These are phyloP conservation scores for Ampelomyces quisqualis DNA, from an alignment of 2,329 filamentous ascomycete genomes.

Conservation along the genomic window DNA sequence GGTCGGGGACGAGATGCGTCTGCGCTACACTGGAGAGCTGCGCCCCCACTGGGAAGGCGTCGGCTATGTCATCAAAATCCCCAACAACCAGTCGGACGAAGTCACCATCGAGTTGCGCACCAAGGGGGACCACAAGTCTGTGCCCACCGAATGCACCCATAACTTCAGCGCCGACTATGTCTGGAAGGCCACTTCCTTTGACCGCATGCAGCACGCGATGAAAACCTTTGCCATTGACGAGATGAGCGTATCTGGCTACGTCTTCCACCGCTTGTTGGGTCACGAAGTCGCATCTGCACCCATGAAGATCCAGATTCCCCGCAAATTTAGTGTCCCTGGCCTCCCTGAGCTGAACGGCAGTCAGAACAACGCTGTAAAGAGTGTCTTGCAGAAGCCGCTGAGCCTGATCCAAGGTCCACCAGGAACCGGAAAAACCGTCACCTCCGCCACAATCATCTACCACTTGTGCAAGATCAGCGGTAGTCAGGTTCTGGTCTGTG, in stretches of 20 bases:
- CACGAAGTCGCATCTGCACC: slow-evolving; percentile 92
- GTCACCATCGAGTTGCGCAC: slow-evolving; percentile 93
- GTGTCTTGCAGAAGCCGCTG: slow-evolving; percentile 86
- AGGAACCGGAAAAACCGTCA: slow-evolving; percentile 97
- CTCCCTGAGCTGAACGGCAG: slow-evolving; percentile 93
- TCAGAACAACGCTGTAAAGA: slow-evolving; percentile 95
- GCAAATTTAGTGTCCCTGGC: slow-evolving; percentile 94
- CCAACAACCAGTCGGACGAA: slow-evolving; percentile 98
- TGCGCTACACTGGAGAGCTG: slow-evolving; percentile 94
- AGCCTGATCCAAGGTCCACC: slow-evolving; percentile 96
- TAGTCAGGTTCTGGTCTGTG: slow-evolving; percentile 92
- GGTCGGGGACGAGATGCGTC: slow-evolving; percentile 96
- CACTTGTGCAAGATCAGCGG: slow-evolving; percentile 94
- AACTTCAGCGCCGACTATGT: slow-evolving; percentile 99
- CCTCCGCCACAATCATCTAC: slow-evolving; percentile 97
- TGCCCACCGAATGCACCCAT: slow-evolving; percentile 93
- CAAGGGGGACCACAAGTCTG: slow-evolving; percentile 92
- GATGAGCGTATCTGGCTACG: slow-evolving; percentile 97
- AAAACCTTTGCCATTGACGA: slow-evolving; percentile 98
- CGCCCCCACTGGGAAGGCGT: slow-evolving; percentile 94
- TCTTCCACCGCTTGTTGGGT: slow-evolving; percentile 94
- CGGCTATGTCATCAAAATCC: slow-evolving; percentile 98
- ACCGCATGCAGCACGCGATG: slow-evolving; percentile 99
- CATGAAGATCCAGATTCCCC: slow-evolving; percentile 92
- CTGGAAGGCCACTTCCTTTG: slow-evolving; percentile 99